Evolutionary conservation across 2,329 filamentous ascomycete species (phyloP), one percentile per base, ranked within the genome.

Genomic region (Stemphylium beticola): DNA sequence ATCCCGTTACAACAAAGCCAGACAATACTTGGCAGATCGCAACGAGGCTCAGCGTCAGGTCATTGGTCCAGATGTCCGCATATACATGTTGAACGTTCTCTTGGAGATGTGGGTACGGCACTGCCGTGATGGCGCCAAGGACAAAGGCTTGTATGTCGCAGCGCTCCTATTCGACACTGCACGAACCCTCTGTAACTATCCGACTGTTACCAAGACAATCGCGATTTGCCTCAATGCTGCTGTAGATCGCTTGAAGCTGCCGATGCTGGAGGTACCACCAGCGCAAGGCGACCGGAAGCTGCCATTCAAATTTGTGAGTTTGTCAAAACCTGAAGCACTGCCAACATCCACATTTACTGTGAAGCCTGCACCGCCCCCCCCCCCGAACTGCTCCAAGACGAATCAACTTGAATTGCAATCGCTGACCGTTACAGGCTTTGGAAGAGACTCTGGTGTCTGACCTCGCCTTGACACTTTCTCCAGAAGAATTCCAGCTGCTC

Each of bases 401-500:
- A 10, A n/a, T 26, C 10, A 12, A 26, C 1, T 11, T 6, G 12
- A 12, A 8, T n/a, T 15, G n/a, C 24, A 38, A 17, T 14, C 14
- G 41, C 49, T 53, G 32, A 53, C 37, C 31, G 14, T 22, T 10
- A 22, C 14, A 53, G 49, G 24, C 50, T 4, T 49, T 75, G 22
- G 62, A 64, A 31, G 59, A 61, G 29, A 50, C 63, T 4, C 39
- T 66, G 1, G 52, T 53, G 14, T 51, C 62, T 4, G 67, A 72
- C 33, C 51, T 75, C n/a, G 72, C 70, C n/a, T 71, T 78, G 43
- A 75, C 75, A 8, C 58, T 71, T 2, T 58, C 80, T 1, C 74
- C 81, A 14, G 77, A 78, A 8, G 81, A 87, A 15, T 90, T 92
- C 56, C 89, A 92, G 65, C 77, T 92, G 10, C 73, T 84, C 8